Evolutionary conservation across 2,329 filamentous ascomycete genomes (phyloP).

Genomic region (Mycosphaerella arachidis): DNA sequence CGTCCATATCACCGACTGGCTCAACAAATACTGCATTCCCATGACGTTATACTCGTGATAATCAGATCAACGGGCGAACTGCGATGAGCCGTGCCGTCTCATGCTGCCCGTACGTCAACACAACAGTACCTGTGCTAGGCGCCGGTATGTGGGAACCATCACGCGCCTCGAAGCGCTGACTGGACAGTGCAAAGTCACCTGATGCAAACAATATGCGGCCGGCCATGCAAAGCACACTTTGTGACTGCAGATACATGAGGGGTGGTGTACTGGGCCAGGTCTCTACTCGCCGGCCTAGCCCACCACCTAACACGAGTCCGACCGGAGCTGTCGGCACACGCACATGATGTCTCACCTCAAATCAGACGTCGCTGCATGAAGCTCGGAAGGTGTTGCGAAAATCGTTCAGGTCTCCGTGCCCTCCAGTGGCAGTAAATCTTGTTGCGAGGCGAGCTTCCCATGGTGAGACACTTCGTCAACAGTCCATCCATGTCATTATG

Average conservation of each 20-base stretch:
- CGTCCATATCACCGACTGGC: not conserved
- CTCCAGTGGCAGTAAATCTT: not conserved
- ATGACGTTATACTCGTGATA: not conserved
- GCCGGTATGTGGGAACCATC: not conserved
- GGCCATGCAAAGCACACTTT: not conserved
- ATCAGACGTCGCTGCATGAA: slow-evolving; percentile 4
- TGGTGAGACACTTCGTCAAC: not conserved
- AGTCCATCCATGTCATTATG: not conserved
- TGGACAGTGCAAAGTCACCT: not conserved
- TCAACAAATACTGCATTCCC: not conserved
- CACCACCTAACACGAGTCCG: not conserved
- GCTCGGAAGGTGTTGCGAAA: not conserved
- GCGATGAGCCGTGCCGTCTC: not conserved
- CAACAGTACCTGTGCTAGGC: not conserved
- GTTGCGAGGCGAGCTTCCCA: not conserved
- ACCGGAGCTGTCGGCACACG: slow-evolving; percentile 1
- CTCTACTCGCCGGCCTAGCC: slow-evolving; percentile 1
- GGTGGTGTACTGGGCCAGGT: slow-evolving; percentile 1
- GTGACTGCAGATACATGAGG: not conserved
- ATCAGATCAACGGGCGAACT: not conserved
- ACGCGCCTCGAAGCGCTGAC: not conserved
- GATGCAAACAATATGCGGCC: not conserved
- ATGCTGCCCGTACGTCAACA: not conserved
- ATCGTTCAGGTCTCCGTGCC: not conserved
- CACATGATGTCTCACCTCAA: not conserved